Evolutionary conservation across 2,329 filamentous ascomycete genomes (phyloP).

Genomic region (Phoma sp.): DNA sequence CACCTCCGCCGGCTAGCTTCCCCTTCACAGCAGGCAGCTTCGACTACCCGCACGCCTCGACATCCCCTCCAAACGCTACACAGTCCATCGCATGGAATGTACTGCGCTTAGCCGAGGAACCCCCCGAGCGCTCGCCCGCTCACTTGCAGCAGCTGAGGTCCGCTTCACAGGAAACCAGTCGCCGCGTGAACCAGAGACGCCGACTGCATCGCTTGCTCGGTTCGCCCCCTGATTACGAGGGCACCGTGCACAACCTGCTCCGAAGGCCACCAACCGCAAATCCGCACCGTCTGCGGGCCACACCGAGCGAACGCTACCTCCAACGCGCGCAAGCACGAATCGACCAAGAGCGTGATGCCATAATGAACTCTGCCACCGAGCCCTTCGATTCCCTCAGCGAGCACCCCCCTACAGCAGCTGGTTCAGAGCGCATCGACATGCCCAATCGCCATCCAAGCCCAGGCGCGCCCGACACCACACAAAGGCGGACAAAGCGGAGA

Average conservation of each 20-base stretch:
- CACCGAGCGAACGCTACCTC: conserved; percentile 46
- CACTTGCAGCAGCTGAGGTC: conserved; percentile 10
- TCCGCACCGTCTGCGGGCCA: conserved; percentile 40
- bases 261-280: conserved; percentile 28
- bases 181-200: conserved; percentile 22
- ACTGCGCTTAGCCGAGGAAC: conserved; percentile 18
- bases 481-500: conserved; percentile 43
- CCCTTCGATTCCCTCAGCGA: conserved; percentile 34
- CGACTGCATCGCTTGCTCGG: conserved; percentile 29
- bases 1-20: conserved; percentile 36
- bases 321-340: conserved; percentile 42
- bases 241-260: conserved; percentile 13
- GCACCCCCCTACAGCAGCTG: conserved; percentile 9
- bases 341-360: conserved; percentile 31
- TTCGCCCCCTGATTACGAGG: conserved; percentile 30
- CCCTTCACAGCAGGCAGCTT: conserved; percentile 50
- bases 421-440: conserved; percentile 6
- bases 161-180: conserved; percentile 15
- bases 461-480: conserved; percentile 20
- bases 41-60: conserved; percentile 54
- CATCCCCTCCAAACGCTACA: conserved; percentile 26
- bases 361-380: conserved; percentile 31
- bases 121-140: conserved; percentile 14
- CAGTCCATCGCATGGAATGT: conserved; percentile 15
- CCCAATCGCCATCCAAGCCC: conserved; percentile 3